Base-by-base conservation (phyloP, 495 filamentous ascomycete species). In the Oidiodendron maius region DNA sequence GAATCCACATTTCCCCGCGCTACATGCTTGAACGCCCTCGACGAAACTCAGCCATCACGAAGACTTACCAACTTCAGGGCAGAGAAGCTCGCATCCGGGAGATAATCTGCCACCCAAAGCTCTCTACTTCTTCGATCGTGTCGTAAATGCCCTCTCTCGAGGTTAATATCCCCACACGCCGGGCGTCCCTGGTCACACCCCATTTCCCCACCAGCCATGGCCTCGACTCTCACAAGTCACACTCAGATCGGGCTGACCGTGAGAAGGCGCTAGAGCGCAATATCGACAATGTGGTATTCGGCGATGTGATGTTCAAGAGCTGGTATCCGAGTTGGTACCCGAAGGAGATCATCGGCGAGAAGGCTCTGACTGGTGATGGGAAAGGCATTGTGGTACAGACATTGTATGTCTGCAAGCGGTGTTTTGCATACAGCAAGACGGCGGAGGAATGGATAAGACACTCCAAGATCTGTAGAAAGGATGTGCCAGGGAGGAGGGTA, bases 361-460 rank as follows among this genome's bases (percentile, higher is more conserved):
- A 81, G 12, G 58, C 47, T 6, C 44, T 57, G 12, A 42, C 37
- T 39, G 44, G 43, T n/a, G 55, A 60, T 35, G 47, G 50, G 8
- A 54, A 48, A 23, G 55, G 58, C 2, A 63, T 74, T 44, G 62
- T 78, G 11, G 80, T 59, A 18, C 18, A 82, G 39, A 68, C 79
- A 41, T 71, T 98, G 9, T 95, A 90, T 52, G 83, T 96, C 32
- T 98, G 93, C 61, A 87, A 84, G 35, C 86, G 79, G 74, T 98
- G 93, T 68, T 96, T 97, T 72, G 88, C 86, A 57, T 98, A 98
- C 62, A 81, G 82, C 3, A 84, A 79, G 49, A 86, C 93, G 57
- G 66, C 84, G 28, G 70, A 78, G 53, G 65, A 77, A 22, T 82
- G 69, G 66, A 64, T 64, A 53, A 63, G 65, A 25, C 71, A 76